Evolutionary conservation across 495 filamentous ascomycete genomes (phyloP).

Genomic region (Eremomyces bilateralis): DNA sequence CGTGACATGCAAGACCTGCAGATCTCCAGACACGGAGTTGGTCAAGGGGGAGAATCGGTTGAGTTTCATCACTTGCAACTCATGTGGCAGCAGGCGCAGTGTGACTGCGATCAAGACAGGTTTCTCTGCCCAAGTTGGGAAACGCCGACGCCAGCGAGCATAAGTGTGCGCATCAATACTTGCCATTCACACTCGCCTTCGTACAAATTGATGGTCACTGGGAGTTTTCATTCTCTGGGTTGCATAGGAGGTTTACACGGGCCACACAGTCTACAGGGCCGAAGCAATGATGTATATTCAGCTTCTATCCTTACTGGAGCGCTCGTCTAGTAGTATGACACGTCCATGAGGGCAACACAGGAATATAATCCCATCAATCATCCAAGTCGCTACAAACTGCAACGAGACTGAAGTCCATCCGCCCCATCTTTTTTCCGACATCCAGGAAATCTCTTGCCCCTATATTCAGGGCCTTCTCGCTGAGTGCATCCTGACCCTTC

Average conservation of each 20-base stretch:
- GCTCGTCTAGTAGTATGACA: too few relatives aligned
- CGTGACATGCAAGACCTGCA: constrained; percentile 94
- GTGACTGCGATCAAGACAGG: constrained; percentile 98
- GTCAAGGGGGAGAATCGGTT: constrained; percentile 97
- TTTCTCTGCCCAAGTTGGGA: constrained; percentile 96
- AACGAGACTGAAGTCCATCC: constrained; percentile 14
- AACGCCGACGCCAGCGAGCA: constrained; percentile 53
- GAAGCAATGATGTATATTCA: too few relatives aligned
- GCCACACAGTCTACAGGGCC: too few relatives aligned
- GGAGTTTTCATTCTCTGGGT: too few relatives aligned
- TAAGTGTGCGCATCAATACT: constrained; percentile 11
- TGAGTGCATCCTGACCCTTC: constrained; percentile 9
- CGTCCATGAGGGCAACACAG: too few relatives aligned
- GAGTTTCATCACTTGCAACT: constrained; percentile 67
- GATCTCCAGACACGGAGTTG: constrained; percentile 82
- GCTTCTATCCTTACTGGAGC: too few relatives aligned
- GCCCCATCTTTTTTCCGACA: neutral
- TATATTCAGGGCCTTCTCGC: constrained; percentile 5
- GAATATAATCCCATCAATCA: too few relatives aligned
- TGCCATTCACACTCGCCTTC: too few relatives aligned
- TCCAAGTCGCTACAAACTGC: too few relatives aligned
- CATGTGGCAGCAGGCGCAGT: constrained; percentile 70
- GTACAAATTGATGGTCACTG: too few relatives aligned
- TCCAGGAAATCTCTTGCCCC: constrained; percentile 7
- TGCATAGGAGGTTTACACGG: too few relatives aligned